These are phyloP conservation scores for Aspergillus sp. DNA, from an alignment of 2,329 filamentous ascomycete genomes.

Conservation along the genomic window DNA sequence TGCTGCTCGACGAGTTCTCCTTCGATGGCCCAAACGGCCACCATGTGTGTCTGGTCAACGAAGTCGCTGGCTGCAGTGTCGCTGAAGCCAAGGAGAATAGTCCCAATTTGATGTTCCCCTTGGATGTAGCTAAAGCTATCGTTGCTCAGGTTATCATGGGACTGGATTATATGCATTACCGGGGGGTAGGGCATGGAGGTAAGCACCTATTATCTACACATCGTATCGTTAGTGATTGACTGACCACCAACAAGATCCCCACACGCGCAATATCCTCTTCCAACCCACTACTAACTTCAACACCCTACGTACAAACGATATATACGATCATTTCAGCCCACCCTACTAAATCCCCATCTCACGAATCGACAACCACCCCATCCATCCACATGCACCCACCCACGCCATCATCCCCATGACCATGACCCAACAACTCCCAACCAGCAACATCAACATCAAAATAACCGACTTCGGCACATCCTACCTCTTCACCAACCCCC, in stretches of 20 bases:
- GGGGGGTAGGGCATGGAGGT: neutral
- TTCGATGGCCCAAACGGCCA: neutral
- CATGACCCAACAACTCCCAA: neutral
- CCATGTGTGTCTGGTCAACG: neutral
- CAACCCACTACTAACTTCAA: neutral
- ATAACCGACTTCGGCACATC: conserved; percentile 1
- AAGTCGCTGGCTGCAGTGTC: neutral
- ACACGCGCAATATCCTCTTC: conserved; percentile 1
- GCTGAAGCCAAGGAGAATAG: neutral
- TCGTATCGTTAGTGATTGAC: neutral
- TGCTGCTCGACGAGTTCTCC: neutral
- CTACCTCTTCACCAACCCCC: no score
- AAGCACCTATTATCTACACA: neutral
- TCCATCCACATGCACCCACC: neutral
- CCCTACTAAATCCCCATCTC: conserved; percentile 1
- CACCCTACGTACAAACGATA: neutral
- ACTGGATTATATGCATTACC: neutral
- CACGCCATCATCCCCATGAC: conserved; percentile 3
- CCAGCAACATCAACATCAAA: no score
- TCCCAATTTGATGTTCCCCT: neutral
- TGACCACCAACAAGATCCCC: no score
- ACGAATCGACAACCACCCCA: neutral
- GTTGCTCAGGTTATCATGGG: neutral
- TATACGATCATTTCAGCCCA: neutral
- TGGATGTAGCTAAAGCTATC: neutral